Percentiles rank a stretch among this genome's conserved stretches.
Conservation (phyloP, 805 yeast species). For the Blastobotrys mokoenaii region DNA sequence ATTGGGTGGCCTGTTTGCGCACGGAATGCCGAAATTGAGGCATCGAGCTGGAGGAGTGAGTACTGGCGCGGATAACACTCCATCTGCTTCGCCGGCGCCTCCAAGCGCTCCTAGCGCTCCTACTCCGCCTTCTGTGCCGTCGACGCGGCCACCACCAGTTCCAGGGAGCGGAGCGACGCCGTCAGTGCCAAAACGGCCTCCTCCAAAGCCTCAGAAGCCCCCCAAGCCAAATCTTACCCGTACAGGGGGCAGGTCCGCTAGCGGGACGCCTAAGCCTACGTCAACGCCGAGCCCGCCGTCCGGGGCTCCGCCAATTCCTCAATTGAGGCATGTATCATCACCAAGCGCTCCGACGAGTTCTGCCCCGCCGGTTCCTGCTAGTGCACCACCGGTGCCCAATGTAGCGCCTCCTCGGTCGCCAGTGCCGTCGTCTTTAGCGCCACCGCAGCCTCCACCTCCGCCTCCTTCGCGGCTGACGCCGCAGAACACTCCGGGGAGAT, state of each 20-base stretch:
- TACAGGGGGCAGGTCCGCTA: conserved; percentile 2
- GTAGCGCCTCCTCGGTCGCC: conserved; percentile 13
- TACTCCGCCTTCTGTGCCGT: conserved; percentile 9
- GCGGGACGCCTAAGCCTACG: conserved; percentile 20
- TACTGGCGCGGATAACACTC: conserved; percentile 9
- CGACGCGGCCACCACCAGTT: conserved; percentile 15
- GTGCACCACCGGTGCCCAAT: conserved; percentile 13
- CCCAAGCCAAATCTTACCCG: conserved; percentile 11
- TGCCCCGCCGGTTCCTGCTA: conserved; percentile 15
- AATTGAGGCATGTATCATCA: conserved; percentile 10
- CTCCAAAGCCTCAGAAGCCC: conserved; percentile 12
- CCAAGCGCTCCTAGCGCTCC: conserved; percentile 21
- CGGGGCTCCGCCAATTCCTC: conserved; percentile 8
- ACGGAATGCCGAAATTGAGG: conserved; percentile 69
- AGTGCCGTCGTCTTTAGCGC: conserved; percentile 1
- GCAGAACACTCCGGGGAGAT: conserved; percentile 14
- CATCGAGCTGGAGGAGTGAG: conserved; percentile 32
- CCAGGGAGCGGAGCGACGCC: conserved; percentile 10
- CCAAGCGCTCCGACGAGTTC: conserved; percentile 7
- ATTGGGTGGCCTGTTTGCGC: conserved; percentile 65
- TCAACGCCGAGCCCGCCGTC: conserved; percentile 15
- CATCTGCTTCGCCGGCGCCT: conserved; percentile 23
- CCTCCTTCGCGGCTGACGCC: conserved; percentile 10
- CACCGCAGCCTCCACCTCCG: conserved; percentile 8
- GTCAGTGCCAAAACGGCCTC: conserved; percentile 3